Percentiles rank a stretch among this genome's conserved stretches.
These are phyloP conservation scores for Somion occarium DNA, from an alignment of 1,284 basidiomycete genomes.

Conservation along the genomic window DNA sequence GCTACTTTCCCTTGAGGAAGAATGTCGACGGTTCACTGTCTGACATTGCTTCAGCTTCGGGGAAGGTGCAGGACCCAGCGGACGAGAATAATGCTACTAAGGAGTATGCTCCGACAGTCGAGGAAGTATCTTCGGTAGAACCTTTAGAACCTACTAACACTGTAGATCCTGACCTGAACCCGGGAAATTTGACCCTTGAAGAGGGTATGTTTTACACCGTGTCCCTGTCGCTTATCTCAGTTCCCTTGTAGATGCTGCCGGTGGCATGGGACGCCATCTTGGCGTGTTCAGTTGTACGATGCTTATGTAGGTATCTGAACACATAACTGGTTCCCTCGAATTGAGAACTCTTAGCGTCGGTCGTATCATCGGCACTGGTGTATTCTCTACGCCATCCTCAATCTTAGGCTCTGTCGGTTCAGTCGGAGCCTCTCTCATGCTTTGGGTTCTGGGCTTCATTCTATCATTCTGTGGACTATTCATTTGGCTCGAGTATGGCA, in stretches of 20 bases:
- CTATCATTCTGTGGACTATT: conserved; percentile 54
- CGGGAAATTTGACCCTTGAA: conserved; percentile 9
- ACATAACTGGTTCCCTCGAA: not conserved
- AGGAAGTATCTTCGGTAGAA: not conserved
- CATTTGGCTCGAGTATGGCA: conserved; percentile 68
- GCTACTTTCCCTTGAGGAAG: not conserved
- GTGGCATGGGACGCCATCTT: conserved; percentile 15
- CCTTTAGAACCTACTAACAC: not conserved
- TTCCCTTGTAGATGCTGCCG: conserved; percentile 11
- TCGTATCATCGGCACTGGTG: conserved; percentile 51
- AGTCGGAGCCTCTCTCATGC: conserved; percentile 50
- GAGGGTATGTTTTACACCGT: conserved; percentile 8
- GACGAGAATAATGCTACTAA: not conserved
- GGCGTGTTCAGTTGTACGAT: conserved; percentile 18
- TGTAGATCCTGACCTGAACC: not conserved
- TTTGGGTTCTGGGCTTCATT: conserved; percentile 64
- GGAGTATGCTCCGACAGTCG: not conserved
- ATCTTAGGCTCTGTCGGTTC: conserved; percentile 58
- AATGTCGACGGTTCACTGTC: not conserved
- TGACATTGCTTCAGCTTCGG: too few species aligned
- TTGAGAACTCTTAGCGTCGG: conserved; percentile 32
- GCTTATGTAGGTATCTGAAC: conserved; percentile 13
- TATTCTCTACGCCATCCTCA: conserved; percentile 54
- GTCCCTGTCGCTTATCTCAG: too few species aligned
- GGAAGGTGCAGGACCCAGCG: not conserved